A percentile compares a stretch with the other conserved stretches of the same genome.
phyloP scores from a whole-genome alignment of 768 basidiomycete species.

The Boletus subparvulus region DNA sequence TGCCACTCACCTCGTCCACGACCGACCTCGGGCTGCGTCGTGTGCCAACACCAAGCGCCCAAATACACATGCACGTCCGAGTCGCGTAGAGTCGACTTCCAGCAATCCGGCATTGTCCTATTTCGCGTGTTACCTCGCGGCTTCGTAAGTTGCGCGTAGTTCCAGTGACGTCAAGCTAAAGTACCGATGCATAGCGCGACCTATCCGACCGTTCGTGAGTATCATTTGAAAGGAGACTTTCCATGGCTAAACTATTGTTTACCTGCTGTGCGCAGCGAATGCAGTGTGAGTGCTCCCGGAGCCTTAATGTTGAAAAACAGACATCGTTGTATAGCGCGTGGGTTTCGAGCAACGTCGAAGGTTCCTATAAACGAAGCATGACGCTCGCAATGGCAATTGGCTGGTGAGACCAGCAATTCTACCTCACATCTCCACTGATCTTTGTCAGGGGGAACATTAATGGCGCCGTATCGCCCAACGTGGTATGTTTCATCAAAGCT shows the following conservation, averaged over 20 bases:
- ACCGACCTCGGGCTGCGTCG: too few relatives aligned
- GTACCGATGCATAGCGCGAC: conserved; percentile 34
- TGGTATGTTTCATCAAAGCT: conserved; percentile 43
- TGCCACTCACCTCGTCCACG: too few relatives aligned
- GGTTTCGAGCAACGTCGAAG: conserved; percentile 72
- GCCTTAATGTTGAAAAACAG: not conserved
- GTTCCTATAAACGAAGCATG: conserved; percentile 70
- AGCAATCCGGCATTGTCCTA: conserved; percentile 63
- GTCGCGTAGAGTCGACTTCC: too few relatives aligned
- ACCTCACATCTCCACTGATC: conserved; percentile 17
- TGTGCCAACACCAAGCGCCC: too few relatives aligned
- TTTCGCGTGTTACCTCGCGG: conserved; percentile 69
- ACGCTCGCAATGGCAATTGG: conserved; percentile 72
- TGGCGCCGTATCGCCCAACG: conserved; percentile 65
- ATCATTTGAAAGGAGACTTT: not conserved
- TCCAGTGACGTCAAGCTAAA: conserved; percentile 1
- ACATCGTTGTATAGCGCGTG: conserved; percentile 48
- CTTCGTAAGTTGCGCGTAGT: conserved; percentile 48
- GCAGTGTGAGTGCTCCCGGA: conserved; percentile 43
- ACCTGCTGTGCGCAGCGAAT: conserved; percentile 36
- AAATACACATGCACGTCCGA: too few relatives aligned
- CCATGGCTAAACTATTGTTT: too few relatives aligned
- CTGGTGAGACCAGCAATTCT: conserved; percentile 27
- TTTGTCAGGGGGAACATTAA: conserved; percentile 56
- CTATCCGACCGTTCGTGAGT: conserved; percentile 48